Conservation (phyloP, 2,329 filamentous ascomycete species). For the Fonsecaea pugnacius region DNA sequence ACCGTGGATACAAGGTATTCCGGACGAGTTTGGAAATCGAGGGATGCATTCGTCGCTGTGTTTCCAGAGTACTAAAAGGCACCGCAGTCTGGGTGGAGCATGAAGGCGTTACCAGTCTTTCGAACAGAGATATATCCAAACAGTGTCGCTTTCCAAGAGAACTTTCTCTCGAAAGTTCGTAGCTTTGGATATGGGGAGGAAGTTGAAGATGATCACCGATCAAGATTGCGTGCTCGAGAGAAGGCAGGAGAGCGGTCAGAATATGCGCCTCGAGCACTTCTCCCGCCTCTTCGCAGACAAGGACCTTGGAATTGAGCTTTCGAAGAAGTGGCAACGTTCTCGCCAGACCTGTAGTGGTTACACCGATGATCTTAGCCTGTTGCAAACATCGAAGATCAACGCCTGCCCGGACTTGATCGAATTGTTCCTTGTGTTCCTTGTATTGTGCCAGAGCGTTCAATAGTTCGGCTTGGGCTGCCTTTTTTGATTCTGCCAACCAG, state of each 20-base stretch:
- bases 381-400: conserved; percentile 37
- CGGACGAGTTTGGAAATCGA: conserved; percentile 64
- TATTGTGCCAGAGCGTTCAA: neutral
- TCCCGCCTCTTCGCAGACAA: conserved; percentile 52
- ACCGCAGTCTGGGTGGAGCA: conserved; percentile 35
- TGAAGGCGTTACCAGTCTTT: conserved; percentile 50
- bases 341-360: conserved; percentile 60
- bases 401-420: conserved; percentile 1
- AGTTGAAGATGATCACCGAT: conserved; percentile 54
- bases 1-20: conserved; percentile 59
- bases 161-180: conserved; percentile 44
- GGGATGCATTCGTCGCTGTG: conserved; percentile 69
- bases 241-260: conserved; percentile 48
- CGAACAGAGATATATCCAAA: conserved; percentile 58
- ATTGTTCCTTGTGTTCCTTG: neutral
- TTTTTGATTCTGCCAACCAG: conserved; percentile 7
- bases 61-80: conserved; percentile 54
- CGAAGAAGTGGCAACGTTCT: conserved; percentile 51
- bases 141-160: conserved; percentile 45
- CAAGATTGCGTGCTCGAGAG: conserved; percentile 48
- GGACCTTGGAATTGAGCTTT: conserved; percentile 48
- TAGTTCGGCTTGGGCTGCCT: neutral
- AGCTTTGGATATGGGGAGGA: conserved; percentile 48
- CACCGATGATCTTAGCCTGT: conserved; percentile 56
- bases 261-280: conserved; percentile 51